These are phyloP conservation scores for Capsaspora owczarzaki DNA, from an alignment of 78 protist species.

Conservation along the genomic window DNA sequence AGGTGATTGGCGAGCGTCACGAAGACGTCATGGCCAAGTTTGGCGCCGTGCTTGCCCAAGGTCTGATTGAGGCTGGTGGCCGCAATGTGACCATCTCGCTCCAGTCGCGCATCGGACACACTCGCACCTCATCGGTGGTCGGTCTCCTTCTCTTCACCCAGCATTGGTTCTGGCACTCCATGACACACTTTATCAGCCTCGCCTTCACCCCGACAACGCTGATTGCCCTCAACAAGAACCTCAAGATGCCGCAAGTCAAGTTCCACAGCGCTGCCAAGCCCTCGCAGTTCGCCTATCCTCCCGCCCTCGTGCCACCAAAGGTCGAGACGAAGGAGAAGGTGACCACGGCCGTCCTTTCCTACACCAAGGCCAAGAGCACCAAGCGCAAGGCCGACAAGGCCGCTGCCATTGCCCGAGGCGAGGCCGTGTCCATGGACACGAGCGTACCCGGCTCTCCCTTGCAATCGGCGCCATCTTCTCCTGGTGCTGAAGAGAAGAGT, in stretches of 20 bases:
- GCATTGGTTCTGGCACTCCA: slow-evolving; percentile 97
- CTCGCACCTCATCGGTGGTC: slow-evolving; percentile 41
- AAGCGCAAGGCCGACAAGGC: slow-evolving; percentile 11
- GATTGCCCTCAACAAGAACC: slow-evolving; percentile 80
- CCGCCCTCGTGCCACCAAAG: slow-evolving; percentile 30
- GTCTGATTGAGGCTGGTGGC: slow-evolving; percentile 90
- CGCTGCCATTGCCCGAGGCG: no score
- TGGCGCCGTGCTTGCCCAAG: slow-evolving; percentile 90
- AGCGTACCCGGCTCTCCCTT: background rate
- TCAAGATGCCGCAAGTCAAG: slow-evolving; percentile 36
- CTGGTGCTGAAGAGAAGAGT: background rate
- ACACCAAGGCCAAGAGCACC: slow-evolving; percentile 20
- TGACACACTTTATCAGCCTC: slow-evolving; percentile 75
- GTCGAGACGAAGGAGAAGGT: slow-evolving; percentile 34
- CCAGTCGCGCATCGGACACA: slow-evolving; percentile 57
- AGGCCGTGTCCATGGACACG: slow-evolving; percentile 7
- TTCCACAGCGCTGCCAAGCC: slow-evolving; percentile 48
- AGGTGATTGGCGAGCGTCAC: slow-evolving; percentile 63
- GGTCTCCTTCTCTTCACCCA: slow-evolving; percentile 79
- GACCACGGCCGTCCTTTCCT: slow-evolving; percentile 43
- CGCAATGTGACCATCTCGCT: slow-evolving; percentile 82
- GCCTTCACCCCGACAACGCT: slow-evolving; percentile 92
- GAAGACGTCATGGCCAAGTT: slow-evolving; percentile 82
- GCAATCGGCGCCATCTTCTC: background rate
- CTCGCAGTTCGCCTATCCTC: slow-evolving; percentile 85